phyloP scores from a whole-genome alignment of 1,139 yeast genomes.

The Suhomyces kunorum region DNA sequence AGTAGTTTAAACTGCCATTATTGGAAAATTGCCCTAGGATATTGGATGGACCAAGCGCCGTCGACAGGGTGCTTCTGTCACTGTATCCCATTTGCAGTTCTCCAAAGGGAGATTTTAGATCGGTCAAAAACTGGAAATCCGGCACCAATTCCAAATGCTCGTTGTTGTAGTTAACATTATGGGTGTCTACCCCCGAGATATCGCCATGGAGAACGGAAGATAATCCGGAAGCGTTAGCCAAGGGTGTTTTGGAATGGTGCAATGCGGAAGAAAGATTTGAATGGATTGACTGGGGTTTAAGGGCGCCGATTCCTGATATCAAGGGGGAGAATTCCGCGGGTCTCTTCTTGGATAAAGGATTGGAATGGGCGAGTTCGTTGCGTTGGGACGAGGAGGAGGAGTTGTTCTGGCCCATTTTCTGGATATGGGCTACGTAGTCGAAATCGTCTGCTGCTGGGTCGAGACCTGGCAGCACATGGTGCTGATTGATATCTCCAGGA shows the following conservation, averaged over 20 bases:
- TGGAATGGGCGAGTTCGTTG: slow-evolving; percentile 10
- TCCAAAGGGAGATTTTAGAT: neutral
- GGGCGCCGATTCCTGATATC: slow-evolving; percentile 13
- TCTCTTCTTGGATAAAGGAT: slow-evolving; percentile 25
- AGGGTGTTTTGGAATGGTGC: slow-evolving; percentile 10
- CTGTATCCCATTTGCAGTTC: neutral
- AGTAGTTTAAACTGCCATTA: neutral
- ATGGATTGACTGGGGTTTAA: slow-evolving; percentile 7
- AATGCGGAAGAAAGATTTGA: slow-evolving; percentile 23
- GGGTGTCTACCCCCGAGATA: slow-evolving; percentile 40
- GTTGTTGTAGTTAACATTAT: slow-evolving; percentile 23
- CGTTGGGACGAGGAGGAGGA: slow-evolving; percentile 6
- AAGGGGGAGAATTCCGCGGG: slow-evolving; percentile 42
- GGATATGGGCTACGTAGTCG: slow-evolving; percentile 68
- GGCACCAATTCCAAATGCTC: slow-evolving; percentile 10
- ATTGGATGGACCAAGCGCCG: slow-evolving; percentile 14
- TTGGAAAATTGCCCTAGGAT: slow-evolving; percentile 12
- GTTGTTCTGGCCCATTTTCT: slow-evolving; percentile 48
- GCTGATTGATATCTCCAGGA: neutral
- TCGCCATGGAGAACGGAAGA: too few relatives aligned
- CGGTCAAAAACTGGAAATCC: slow-evolving; percentile 5
- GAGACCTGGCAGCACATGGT: slow-evolving; percentile 12
- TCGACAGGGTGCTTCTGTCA: slow-evolving; percentile 1
- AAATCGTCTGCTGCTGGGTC: slow-evolving; percentile 56
- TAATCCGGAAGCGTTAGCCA: too few relatives aligned